Evolutionary conservation across 164 flowering plant genomes (phyloP).

Genomic region (Berberis vulgaris): DNA sequence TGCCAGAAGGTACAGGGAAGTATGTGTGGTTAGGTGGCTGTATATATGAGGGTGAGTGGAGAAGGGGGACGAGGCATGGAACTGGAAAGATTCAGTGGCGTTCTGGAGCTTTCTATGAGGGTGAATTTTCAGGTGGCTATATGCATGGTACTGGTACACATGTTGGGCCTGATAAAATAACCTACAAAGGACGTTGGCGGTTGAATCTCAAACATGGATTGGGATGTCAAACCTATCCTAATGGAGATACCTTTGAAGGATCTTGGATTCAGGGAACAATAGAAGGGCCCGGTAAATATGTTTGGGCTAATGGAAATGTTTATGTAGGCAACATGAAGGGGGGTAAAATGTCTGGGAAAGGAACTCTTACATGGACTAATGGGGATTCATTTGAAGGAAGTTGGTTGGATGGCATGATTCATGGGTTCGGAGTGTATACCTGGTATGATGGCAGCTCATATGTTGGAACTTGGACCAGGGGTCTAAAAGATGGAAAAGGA

Average conservation of each 20-base stretch:
- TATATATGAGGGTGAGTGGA: slow-evolving; percentile 86
- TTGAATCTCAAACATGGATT: slow-evolving; percentile 87
- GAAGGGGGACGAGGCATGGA: slow-evolving; percentile 84
- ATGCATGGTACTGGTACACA: slow-evolving; percentile 80
- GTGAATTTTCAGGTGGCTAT: slow-evolving; percentile 92
- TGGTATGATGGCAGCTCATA: slow-evolving; percentile 92
- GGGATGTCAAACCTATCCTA: slow-evolving; percentile 68
- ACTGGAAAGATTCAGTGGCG: slow-evolving; percentile 65
- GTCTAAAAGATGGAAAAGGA: slow-evolving; percentile 96
- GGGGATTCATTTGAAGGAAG: slow-evolving; percentile 95
- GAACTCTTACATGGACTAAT: slow-evolving; percentile 81
- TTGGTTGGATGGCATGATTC: slow-evolving; percentile 91
- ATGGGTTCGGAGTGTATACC: slow-evolving; percentile 87
- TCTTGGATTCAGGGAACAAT: slow-evolving; percentile 83
- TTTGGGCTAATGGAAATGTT: slow-evolving; percentile 84
- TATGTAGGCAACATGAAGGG: slow-evolving; percentile 91
- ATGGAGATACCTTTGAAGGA: slow-evolving; percentile 89
- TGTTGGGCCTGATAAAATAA: slow-evolving; percentile 34
- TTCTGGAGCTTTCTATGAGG: slow-evolving; percentile 81
- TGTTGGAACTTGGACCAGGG: slow-evolving; percentile 92
- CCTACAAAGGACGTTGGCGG: slow-evolving; percentile 83
- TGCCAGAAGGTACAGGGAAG: slow-evolving; percentile 79
- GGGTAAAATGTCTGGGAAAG: slow-evolving; percentile 90
- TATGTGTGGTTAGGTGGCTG: slow-evolving; percentile 87
- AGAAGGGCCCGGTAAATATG: slow-evolving; percentile 92